These are phyloP conservation scores for Paraglomus occultum DNA, from an alignment of 192 early-diverging fungal species.

Conservation along the genomic window DNA sequence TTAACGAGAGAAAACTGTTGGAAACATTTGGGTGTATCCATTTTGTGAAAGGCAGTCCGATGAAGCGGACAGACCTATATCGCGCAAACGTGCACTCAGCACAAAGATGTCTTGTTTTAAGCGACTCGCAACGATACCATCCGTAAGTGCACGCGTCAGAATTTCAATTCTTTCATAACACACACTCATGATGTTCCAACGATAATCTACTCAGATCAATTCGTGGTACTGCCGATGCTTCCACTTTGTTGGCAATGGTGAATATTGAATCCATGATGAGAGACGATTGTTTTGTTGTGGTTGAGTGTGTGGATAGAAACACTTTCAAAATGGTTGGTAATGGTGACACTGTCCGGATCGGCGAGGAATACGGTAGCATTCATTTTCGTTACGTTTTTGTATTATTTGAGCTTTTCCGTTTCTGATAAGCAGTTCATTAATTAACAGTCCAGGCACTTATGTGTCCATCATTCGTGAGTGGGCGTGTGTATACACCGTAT, in stretches of 20 bases:
- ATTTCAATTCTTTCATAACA: too few species aligned
- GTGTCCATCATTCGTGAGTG: slow-evolving; percentile 67
- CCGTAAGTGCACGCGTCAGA: slow-evolving; percentile 15
- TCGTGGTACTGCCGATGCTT: slow-evolving; percentile 53
- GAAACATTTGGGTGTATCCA: slow-evolving; percentile 50
- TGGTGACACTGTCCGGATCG: slow-evolving; percentile 52
- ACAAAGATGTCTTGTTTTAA: slow-evolving; percentile 54
- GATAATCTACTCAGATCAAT: not conserved
- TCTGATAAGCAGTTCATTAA: not conserved
- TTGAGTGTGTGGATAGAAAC: slow-evolving; percentile 71
- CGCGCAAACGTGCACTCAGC: slow-evolving; percentile 56
- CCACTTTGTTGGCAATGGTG: slow-evolving; percentile 60
- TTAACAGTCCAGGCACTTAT: slow-evolving; percentile 57
- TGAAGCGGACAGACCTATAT: slow-evolving; percentile 58
- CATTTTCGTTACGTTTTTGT: not conserved
- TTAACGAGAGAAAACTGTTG: slow-evolving; percentile 40
- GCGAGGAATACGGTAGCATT: slow-evolving; percentile 45
- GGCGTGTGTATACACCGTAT: slow-evolving; percentile 67
- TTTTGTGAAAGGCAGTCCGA: slow-evolving; percentile 55
- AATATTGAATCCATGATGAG: slow-evolving; percentile 62
- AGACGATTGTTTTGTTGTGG: slow-evolving; percentile 58
- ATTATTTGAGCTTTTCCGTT: not conserved
- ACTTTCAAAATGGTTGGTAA: slow-evolving; percentile 78
- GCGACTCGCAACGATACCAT: slow-evolving; percentile 33
- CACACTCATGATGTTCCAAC: too few species aligned